Evolutionary conservation across 352 stramenopile genomes (phyloP).

Genomic region (Phytophthora podocarpi): DNA sequence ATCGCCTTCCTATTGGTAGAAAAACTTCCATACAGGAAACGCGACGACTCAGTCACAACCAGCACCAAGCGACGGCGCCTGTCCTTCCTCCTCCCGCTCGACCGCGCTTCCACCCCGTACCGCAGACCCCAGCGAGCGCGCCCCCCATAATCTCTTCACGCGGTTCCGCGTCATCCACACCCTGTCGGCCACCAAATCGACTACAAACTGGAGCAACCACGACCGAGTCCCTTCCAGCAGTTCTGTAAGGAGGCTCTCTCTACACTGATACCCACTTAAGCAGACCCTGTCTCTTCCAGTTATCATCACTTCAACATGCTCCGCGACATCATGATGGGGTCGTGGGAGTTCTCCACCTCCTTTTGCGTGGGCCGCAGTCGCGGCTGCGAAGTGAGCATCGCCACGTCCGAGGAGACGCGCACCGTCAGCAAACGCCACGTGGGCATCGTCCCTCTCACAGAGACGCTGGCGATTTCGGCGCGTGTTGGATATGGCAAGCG

Average conservation of each 20-base stretch:
- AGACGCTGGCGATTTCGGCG: constrained; percentile 13
- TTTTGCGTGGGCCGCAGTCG: constrained; percentile 81
- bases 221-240: not conserved
- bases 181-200: not conserved
- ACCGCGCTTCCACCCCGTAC: not conserved
- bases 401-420: constrained; percentile 71
- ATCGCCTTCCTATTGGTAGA: constrained; percentile 1
- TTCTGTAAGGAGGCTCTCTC: not conserved
- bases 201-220: constrained; percentile 8
- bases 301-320: constrained; percentile 31
- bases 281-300: not conserved
- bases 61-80: constrained; percentile 22
- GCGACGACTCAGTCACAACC: constrained; percentile 17
- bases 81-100: constrained; percentile 12
- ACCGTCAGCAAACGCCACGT: constrained; percentile 81
- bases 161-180: not conserved
- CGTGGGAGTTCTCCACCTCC: constrained; percentile 53
- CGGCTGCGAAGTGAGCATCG: constrained; percentile 70
- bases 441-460: constrained; percentile 55
- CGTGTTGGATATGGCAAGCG: constrained; percentile 8
- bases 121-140: not conserved
- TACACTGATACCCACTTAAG: constrained; percentile 5
- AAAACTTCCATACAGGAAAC: constrained; percentile 13
- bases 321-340: constrained; percentile 16
- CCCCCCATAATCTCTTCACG: not conserved